A percentile compares a stretch with the other conserved stretches of the same genome.
phyloP scores from a whole-genome alignment of 768 basidiomycete species.

The Mycena filopes region DNA sequence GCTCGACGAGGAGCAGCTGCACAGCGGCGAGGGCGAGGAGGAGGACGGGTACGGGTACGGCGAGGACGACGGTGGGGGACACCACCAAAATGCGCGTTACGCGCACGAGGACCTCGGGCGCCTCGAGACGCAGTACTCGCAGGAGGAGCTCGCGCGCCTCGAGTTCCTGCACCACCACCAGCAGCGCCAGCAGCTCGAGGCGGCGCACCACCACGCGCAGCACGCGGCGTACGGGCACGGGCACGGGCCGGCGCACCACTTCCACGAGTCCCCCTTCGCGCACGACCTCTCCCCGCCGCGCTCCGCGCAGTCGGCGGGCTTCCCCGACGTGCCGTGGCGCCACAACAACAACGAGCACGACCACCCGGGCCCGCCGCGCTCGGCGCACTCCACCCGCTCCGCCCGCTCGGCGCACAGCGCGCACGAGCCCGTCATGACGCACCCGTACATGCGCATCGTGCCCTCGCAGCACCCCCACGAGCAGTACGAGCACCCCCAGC shows the following conservation, averaged over 20 bases:
- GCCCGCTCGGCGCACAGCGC: neutral
- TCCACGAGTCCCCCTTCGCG: conserved; percentile 15
- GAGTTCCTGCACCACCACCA: neutral
- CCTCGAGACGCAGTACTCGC: neutral
- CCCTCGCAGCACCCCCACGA: too few relatives aligned
- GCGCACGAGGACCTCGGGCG: neutral
- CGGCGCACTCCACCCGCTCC: too few relatives aligned
- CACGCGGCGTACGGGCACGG: too few relatives aligned
- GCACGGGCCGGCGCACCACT: neutral
- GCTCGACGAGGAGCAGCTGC: conserved; percentile 43
- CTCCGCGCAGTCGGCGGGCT: neutral
- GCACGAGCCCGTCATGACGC: conserved; percentile 9
- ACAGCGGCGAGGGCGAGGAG: conserved; percentile 54
- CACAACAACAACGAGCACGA: conserved; percentile 3
- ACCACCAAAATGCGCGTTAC: too few relatives aligned
- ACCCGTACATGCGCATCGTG: conserved; percentile 5
- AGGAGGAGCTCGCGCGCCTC: too few relatives aligned
- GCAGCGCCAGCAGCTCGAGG: neutral
- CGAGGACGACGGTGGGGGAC: neutral
- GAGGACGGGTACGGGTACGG: conserved; percentile 41
- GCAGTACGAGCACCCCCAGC: too few relatives aligned
- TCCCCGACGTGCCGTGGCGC: neutral
- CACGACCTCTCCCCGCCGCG: neutral
- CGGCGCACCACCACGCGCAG: neutral
- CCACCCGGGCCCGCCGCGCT: neutral